phyloP scores from a whole-genome alignment of 352 stramenopile genomes.

The Globisporangium canariense region DNA sequence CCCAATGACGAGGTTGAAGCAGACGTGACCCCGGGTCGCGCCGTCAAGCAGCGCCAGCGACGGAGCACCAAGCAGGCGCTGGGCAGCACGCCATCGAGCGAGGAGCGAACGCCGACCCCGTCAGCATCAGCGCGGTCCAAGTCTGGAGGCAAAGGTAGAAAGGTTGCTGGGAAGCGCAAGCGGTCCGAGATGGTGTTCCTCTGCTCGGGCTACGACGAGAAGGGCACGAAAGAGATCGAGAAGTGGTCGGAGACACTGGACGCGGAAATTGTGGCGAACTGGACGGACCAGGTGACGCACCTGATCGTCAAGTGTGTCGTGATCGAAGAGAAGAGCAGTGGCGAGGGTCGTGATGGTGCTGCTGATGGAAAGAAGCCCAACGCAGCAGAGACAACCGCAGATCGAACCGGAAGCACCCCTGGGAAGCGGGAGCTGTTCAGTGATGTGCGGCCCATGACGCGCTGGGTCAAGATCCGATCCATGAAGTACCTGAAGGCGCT shows the following conservation, averaged over 20 bases:
- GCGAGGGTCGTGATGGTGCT: conserved; percentile 6
- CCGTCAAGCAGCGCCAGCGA: conserved; percentile 25
- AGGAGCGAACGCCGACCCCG: neutral
- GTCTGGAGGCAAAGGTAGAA: neutral
- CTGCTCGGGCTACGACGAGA: conserved; percentile 52
- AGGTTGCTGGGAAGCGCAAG: conserved; percentile 20
- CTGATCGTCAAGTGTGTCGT: conserved; percentile 79
- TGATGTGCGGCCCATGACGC: conserved; percentile 22
- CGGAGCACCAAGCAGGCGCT: conserved; percentile 10
- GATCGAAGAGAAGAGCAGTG: conserved; percentile 21
- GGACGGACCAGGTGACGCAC: conserved; percentile 68
- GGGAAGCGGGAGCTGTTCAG: conserved; percentile 55
- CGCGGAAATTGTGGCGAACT: conserved; percentile 47
- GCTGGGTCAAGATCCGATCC: conserved; percentile 83
- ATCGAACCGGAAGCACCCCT: neutral
- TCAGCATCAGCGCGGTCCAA: neutral
- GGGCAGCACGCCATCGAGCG: conserved; percentile 6
- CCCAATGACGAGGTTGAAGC: conserved; percentile 34
- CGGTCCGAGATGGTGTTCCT: conserved; percentile 47
- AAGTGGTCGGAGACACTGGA: conserved; percentile 38
- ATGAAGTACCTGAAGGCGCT: conserved; percentile 87
- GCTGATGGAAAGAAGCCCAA: neutral
- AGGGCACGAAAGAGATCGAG: conserved; percentile 37
- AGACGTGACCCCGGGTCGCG: conserved; percentile 38
- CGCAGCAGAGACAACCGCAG: neutral